Evolutionary conservation across 108 stramenopile species (phyloP), one percentile per base, ranked within the genome.

Genomic region (Fistulifera pelliculosa): DNA sequence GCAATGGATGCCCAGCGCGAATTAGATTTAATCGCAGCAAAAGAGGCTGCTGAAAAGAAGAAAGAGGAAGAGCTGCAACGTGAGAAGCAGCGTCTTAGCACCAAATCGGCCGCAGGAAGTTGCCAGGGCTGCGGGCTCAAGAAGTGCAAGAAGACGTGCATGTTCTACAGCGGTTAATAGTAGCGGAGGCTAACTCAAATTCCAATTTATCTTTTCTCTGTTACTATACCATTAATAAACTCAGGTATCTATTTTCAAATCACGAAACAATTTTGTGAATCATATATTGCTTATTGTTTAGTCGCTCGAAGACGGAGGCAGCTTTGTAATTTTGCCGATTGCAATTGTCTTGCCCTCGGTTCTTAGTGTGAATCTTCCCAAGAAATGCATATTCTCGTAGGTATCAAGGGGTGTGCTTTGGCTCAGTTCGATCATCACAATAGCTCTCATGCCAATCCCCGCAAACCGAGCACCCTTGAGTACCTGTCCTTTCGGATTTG

Each of bases 281-380:
- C n/a, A n/a, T n/a, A n/a, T n/a, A n/a, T n/a, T n/a, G n/a, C n/a
- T n/a, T n/a, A n/a, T 65, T 47, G 62, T 70, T 68, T 73, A 77
- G 10, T 80, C 79, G 61, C 83, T 89, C 67, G 83, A n/a, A n/a
- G n/a, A 85, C 10, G 92, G 87, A 25, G 92, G 92, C 53, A 93
- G 74, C 75, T 94, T 94, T 23, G 86, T 85, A 27, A 99, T 83
- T 45, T 94, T 97, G 4, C 99, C 99, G 70, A 99, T 98, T 25
- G 96, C 97, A 47, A 98, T 93, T 23, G 99, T 97, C 75, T 94
- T 93, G 51, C 99, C 99, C 64, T 99, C 99, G 27, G 96, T 97
- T 60, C 99, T 80, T 24, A 99, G 76, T 19, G 99, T 99, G 69
- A 99, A 96, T 38, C 99, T 75, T 25, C 99, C 99, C 38, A 99